Percentiles rank a stretch among this genome's conserved stretches.
Conservation (phyloP, 257 asterid species). For the Scutellaria barbata region DNA sequence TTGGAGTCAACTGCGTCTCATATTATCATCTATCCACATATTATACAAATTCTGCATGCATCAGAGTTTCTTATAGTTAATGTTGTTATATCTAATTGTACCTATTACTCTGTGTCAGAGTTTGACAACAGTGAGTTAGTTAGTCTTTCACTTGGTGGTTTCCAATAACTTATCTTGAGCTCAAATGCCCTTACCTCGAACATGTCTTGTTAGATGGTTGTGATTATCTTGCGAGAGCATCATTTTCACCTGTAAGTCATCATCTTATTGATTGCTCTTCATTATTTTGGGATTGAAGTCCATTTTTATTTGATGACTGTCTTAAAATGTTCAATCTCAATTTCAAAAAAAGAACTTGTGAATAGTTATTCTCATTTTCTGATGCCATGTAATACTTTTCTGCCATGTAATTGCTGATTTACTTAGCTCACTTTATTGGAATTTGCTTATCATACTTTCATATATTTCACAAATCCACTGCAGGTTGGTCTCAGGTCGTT, state of each 20-base stretch:
- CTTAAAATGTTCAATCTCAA: background rate
- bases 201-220: conserved; percentile 90
- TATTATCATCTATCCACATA: background rate
- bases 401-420: background rate
- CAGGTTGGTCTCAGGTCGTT: conserved; percentile 94
- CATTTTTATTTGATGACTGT: background rate
- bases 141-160: conserved; percentile 92
- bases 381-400: background rate
- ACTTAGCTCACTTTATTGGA: background rate
- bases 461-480: conserved; percentile 19
- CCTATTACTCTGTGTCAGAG: conserved; percentile 57
- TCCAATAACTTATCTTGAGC: conserved; percentile 78
- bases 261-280: conserved; percentile 1
- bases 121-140: conserved; percentile 78
- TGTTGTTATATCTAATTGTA: conserved; percentile 32
- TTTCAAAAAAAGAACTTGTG: background rate
- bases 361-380: background rate
- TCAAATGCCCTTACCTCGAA: conserved; percentile 78
- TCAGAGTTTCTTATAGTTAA: background rate
- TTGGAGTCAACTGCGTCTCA: too few species aligned
- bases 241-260: conserved; percentile 79
- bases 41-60: conserved; percentile 1
- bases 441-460: background rate
- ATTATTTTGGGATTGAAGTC: conserved; percentile 17
- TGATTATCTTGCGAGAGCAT: conserved; percentile 93